These are phyloP conservation scores for Larix kaempferi DNA, from an alignment of 75 land plant genomes.

Conservation along the genomic window DNA sequence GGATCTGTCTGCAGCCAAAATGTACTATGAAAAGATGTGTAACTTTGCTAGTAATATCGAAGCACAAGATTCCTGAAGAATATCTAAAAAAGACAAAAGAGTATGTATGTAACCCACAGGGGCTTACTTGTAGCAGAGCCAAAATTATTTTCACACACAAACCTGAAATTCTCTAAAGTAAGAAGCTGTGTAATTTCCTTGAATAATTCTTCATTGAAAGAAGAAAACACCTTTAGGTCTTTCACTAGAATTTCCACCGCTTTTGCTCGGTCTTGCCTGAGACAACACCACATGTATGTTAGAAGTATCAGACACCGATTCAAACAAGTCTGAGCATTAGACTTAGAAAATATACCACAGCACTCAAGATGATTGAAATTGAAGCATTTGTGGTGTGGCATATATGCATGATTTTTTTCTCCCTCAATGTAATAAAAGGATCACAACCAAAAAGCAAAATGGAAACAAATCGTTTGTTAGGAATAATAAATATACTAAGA, in stretches of 20 bases:
- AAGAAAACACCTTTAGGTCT: constrained; percentile 88
- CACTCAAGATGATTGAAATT: neutral
- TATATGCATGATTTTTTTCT: neutral
- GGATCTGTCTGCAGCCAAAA: neutral
- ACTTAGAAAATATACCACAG: neutral
- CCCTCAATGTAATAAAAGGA: neutral
- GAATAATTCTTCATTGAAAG: constrained; percentile 89
- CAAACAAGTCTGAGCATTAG: neutral
- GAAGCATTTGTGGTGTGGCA: neutral
- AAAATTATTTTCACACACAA: constrained; percentile 7
- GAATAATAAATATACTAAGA: neutral
- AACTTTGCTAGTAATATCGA: neutral
- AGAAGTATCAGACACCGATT: neutral
- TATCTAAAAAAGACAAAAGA: neutral
- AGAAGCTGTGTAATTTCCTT: constrained; percentile 94
- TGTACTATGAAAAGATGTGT: neutral
- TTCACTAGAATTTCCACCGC: constrained; percentile 94
- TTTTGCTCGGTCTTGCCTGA: constrained; percentile 82
- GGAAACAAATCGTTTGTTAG: neutral
- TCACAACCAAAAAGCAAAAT: neutral
- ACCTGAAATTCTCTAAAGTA: constrained; percentile 92
- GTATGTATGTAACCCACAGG: neutral
- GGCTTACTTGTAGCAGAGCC: neutral
- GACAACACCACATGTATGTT: neutral
- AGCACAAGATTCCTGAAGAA: neutral